Base-by-base conservation (phyloP, 129 eudicot species). In the Tanacetum coccineum region DNA sequence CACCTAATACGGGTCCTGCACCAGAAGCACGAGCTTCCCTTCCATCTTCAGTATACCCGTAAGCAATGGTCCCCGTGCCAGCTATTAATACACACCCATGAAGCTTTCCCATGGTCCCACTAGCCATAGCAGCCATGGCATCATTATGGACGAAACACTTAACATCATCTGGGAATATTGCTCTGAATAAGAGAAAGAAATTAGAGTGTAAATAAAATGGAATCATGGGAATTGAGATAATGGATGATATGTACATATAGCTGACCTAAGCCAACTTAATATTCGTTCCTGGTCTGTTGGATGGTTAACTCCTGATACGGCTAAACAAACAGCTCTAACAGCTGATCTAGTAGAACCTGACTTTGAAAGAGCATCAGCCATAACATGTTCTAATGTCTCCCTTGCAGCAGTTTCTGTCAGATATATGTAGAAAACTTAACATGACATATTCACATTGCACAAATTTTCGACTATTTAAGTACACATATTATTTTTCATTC, bases 101-200 rank as follows among this genome's bases (percentile, higher is more conserved):
- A 79, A 92, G 96, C 81, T 92, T 89, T 76, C 98, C 98, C 88
- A 88, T 81, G 18, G 98, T 92, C 64, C 98, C 98, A 88, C 98
- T 81, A 12, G 96, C 95, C 81, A 92, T 77, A 66, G 98, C 98
- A 70, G 98, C 98, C 70, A 88, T 95, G 57, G 98, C 95, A 85
- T 92, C 98, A 84, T 92, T 92, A 77, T 92, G 80, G 69, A 92
- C 96, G 53, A 78, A 92, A 40, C 85, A 74, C 66, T 79, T 72
- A 10, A 86, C 89, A 56, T 80, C 87, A 52, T 80, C 72, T 4
- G 88, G 87, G 82, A 92, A 92, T 74, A 88, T 86, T 25, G 77
- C 87, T 70, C 98, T 92, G 81, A 11, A 19, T 25, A 70, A 4
- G 39, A 17, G 55, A 68, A 82, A 17, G 26, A 56, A 64, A 50